Evolutionary conservation across 768 basidiomycete species (phyloP), one percentile per base, ranked within the genome.

Genomic region (Phanerochaete sordida): DNA sequence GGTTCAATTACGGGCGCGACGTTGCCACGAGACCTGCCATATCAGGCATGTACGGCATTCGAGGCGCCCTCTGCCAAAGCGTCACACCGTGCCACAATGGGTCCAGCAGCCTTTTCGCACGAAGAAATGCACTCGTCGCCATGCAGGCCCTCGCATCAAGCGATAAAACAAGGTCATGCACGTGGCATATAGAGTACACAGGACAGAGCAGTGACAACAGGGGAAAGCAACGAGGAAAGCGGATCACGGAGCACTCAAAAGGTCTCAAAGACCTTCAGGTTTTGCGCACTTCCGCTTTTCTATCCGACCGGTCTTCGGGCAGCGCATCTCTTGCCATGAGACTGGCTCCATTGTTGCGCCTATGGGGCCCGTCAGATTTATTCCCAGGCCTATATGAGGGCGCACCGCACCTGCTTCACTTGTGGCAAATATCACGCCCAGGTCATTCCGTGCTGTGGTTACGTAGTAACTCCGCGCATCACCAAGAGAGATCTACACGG

Each of bases 381-480:
- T 26, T 6, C 24, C 19, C 13, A 26, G 21, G 19, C 27, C 9
- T 16, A 26, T 5, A 19, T 23, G 2, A 26, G 7, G 11, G 56
- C 31, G 27, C 52, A 76, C 79, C n/a, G 66, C 67, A 85, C 92
- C 91, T 50, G 88, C 87, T 75, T 94, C 93, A 71, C 90, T 91
- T 7, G 87, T 89, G 12, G 93, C 94, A 70, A 91, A 95, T 55
- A 95, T 88, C 9, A 96, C 94, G 0, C 95, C 94, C 3, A 96
- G 82, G 64, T 95, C 89, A 70, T 95, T 95, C 44, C 91, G 78
- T 7, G 91, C 94, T 2, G 94, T 96, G 0, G 93, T 92, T 28
- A 96, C 81, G 76, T 93, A 95, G 74, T 96, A 96, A 66, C 89
- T 93, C 46, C 92, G 84, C 26, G 93, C 87, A 73, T 96, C 94